Evolutionary conservation across 345 rosid species (phyloP).

Genomic region (Erysimum cheiranthoides): DNA sequence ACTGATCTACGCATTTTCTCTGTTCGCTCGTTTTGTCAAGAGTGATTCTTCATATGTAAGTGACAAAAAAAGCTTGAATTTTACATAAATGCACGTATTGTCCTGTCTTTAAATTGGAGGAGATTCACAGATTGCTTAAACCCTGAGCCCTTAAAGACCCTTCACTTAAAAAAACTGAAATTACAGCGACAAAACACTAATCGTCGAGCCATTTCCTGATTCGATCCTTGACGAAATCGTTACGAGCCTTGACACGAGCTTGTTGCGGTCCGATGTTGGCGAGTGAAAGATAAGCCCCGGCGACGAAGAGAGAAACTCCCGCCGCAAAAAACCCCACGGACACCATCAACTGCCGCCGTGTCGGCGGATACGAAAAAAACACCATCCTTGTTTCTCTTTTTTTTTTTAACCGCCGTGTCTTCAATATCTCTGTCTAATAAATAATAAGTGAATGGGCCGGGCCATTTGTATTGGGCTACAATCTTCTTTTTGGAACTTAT

Average conservation of each 20-base stretch:
- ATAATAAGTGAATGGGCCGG: background rate
- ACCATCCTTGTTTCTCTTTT: slow-evolving; percentile 42
- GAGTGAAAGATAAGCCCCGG: slow-evolving; percentile 68
- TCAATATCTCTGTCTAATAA: background rate
- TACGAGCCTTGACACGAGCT: slow-evolving; percentile 72
- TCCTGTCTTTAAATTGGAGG: too few species aligned
- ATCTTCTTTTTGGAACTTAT: too few species aligned
- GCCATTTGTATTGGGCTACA: background rate
- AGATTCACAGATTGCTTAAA: background rate
- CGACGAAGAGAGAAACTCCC: slow-evolving; percentile 57
- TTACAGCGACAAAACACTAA: background rate
- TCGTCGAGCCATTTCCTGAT: slow-evolving; percentile 69
- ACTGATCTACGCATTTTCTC: slow-evolving; percentile 7
- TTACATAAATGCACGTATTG: too few species aligned
- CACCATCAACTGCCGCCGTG: slow-evolving; percentile 59
- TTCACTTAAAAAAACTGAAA: background rate
- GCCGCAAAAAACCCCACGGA: slow-evolving; percentile 52
- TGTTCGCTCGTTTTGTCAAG: slow-evolving; percentile 37
- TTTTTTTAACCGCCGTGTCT: background rate
- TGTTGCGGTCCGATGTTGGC: slow-evolving; percentile 74
- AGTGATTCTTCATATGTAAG: slow-evolving; percentile 34
- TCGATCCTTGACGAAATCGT: slow-evolving; percentile 61
- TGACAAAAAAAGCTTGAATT: slow-evolving; percentile 1
- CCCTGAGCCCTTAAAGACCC: background rate
- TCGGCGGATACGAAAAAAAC: slow-evolving; percentile 73